These are phyloP conservation scores for Eimeria brunetti DNA, from an alignment of 169 alveolate species.

Conservation along the genomic window DNA sequence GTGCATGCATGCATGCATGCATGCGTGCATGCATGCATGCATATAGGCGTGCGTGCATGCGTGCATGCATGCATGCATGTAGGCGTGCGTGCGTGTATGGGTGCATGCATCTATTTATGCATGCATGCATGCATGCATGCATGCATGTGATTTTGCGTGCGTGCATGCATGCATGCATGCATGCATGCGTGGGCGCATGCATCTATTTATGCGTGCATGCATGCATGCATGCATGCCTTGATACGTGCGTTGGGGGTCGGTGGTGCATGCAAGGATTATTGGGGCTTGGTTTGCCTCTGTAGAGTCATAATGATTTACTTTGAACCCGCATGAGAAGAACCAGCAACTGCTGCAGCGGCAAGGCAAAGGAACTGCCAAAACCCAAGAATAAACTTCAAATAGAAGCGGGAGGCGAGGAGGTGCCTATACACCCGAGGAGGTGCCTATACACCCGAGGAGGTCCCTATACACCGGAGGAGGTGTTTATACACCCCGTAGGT, in stretches of 20 bases:
- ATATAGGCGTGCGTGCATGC: not conserved
- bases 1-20: slow-evolving; percentile 38
- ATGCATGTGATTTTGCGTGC: not conserved
- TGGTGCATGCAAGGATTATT: not conserved
- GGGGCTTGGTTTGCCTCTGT: too few species aligned
- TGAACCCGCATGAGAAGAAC: not conserved
- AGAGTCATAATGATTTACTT: too few species aligned
- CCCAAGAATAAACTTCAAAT: too few species aligned
- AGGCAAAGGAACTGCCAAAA: not conserved
- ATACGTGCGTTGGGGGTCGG: not conserved
- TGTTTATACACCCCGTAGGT: not conserved
- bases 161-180: not conserved
- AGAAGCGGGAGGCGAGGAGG: too few species aligned
- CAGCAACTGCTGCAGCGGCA: not conserved
- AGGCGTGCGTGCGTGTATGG: not conserved
- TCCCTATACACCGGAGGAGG: not conserved
- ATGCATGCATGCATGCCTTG: not conserved
- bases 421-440: not conserved
- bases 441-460: not conserved
- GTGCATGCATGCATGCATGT: slow-evolving; percentile 29
- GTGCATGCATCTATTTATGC: too few species aligned
- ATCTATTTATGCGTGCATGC: too few species aligned
- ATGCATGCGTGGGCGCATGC: not conserved
- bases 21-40: not conserved
- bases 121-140: too few species aligned